Conservation (phyloP, 2,329 filamentous ascomycete genomes). For the Fusarium globosum region DNA sequence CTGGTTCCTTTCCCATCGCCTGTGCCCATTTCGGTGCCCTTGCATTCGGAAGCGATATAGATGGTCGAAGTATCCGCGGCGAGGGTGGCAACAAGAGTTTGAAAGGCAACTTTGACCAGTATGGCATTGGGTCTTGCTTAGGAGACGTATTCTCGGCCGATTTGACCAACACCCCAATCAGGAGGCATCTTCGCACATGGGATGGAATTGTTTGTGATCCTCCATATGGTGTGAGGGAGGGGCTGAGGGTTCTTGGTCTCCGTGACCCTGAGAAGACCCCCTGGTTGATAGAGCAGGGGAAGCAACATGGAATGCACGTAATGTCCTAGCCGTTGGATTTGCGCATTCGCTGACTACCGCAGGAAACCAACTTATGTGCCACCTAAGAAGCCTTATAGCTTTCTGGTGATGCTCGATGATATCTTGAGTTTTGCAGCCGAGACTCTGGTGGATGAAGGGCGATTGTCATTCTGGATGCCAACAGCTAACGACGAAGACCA, state of each 20-base stretch:
- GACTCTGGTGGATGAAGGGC: constrained; percentile 80
- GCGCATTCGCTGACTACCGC: constrained; percentile 23
- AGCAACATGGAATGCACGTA: constrained; percentile 73
- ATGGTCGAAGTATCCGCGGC: constrained; percentile 87
- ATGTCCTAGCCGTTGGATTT: background rate
- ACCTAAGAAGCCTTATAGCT: constrained; percentile 92
- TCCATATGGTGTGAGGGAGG: constrained; percentile 94
- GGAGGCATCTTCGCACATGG: constrained; percentile 67
- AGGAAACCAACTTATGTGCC: constrained; percentile 76
- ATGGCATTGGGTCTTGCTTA: constrained; percentile 73
- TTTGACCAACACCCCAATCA: constrained; percentile 85
- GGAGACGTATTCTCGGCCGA: constrained; percentile 87
- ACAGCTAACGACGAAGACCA: constrained; percentile 83
- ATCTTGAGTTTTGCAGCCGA: constrained; percentile 84
- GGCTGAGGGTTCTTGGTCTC: constrained; percentile 85
- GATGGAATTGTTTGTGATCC: constrained; percentile 97
- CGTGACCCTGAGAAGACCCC: constrained; percentile 72
- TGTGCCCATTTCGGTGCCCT: constrained; percentile 90
- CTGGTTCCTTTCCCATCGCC: constrained; percentile 90
- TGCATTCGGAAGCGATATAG: constrained; percentile 90
- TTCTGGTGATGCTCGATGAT: constrained; percentile 88
- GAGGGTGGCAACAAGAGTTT: constrained; percentile 64
- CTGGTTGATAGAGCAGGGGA: constrained; percentile 75
- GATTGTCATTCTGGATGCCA: constrained; percentile 97
- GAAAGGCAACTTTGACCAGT: constrained; percentile 84